Percentiles rank a stretch among this genome's conserved stretches.
These are phyloP conservation scores for Oidiodendron maius DNA, from an alignment of 495 filamentous ascomycete species.

Conservation along the genomic window DNA sequence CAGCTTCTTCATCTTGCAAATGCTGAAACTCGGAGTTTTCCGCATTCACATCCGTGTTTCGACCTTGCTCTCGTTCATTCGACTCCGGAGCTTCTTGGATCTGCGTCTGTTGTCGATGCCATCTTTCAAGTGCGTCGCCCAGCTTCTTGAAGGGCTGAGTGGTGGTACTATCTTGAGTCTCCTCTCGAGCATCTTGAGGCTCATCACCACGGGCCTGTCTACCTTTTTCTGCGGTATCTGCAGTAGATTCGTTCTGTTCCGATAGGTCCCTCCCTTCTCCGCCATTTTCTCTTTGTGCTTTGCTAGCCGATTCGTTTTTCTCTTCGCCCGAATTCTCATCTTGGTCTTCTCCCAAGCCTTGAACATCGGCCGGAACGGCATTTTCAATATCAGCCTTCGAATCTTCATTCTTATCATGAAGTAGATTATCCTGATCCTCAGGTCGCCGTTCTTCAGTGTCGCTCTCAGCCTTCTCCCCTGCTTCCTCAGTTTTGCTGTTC, in stretches of 20 bases:
- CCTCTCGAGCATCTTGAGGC: conserved; percentile 38
- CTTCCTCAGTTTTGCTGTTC: conserved; percentile 24
- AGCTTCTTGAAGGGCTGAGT: conserved; percentile 79
- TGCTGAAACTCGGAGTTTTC: conserved; percentile 73
- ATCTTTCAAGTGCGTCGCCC: conserved; percentile 87
- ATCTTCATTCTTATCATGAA: conserved; percentile 36
- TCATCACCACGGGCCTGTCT: conserved; percentile 43
- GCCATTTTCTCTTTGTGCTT: conserved; percentile 42
- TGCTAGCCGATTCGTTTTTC: conserved; percentile 34
- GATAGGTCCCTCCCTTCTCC: conserved; percentile 39
- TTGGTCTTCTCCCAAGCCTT: conserved; percentile 46
- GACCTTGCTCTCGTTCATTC: conserved; percentile 41
- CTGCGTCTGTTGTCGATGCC: conserved; percentile 77
- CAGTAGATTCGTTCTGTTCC: conserved; percentile 42
- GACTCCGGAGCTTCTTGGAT: conserved; percentile 65
- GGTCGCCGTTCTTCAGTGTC: conserved; percentile 35
- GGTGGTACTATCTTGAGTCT: conserved; percentile 38
- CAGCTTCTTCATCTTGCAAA: conserved; percentile 71
- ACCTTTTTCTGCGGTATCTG: conserved; percentile 41
- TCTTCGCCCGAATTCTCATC: conserved; percentile 46
- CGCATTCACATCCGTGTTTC: conserved; percentile 32
- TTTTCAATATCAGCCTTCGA: conserved; percentile 55
- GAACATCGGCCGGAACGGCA: conserved; percentile 59
- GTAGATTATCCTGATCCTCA: conserved; percentile 39
- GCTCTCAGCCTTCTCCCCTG: conserved; percentile 30